Evolutionary conservation across 2,329 filamentous ascomycete species (phyloP).

Genomic region (Aureobasidium leucospermi): DNA sequence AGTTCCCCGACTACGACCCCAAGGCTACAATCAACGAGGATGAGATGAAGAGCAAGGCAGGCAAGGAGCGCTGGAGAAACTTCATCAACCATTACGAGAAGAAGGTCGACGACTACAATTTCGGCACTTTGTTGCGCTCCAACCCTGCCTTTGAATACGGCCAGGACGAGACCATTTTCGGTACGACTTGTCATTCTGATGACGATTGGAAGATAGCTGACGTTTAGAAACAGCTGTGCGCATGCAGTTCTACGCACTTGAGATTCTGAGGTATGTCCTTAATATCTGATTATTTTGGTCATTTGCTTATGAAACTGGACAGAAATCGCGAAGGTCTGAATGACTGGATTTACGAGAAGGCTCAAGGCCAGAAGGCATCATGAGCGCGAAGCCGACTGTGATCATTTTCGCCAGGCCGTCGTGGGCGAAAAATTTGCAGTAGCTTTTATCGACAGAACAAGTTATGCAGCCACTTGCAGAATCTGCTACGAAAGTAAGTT

Average conservation of each 20-base stretch:
- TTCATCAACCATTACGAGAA: slow-evolving; percentile 95
- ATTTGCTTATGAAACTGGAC: slow-evolving; percentile 18
- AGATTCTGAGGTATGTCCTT: slow-evolving; percentile 56
- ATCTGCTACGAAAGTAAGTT: not conserved
- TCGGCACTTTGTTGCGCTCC: slow-evolving; percentile 83
- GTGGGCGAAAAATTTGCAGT: not conserved
- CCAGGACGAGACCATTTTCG: slow-evolving; percentile 85
- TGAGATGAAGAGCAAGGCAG: slow-evolving; percentile 92
- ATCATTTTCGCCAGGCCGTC: not conserved
- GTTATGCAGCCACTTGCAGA: not conserved
- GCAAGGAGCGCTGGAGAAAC: slow-evolving; percentile 90
- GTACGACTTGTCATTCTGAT: slow-evolving; percentile 39
- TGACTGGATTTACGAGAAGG: slow-evolving; percentile 92
- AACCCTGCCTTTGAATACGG: slow-evolving; percentile 78
- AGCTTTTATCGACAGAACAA: not conserved
- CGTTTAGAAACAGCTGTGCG: slow-evolving; percentile 45
- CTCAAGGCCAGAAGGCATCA: slow-evolving; percentile 52
- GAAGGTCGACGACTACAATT: slow-evolving; percentile 95
- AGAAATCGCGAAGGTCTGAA: slow-evolving; percentile 83
- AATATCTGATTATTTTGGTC: not conserved
- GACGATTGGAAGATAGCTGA: slow-evolving; percentile 2
- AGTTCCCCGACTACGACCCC: slow-evolving; percentile 90
- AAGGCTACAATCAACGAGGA: slow-evolving; percentile 77
- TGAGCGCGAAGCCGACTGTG: slow-evolving; percentile 14
- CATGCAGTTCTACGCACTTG: slow-evolving; percentile 79